Percentiles rank a stretch among this genome's conserved stretches.
Conservation (phyloP, 306 rosid species). For the Pachyrhizus erosus region DNA sequence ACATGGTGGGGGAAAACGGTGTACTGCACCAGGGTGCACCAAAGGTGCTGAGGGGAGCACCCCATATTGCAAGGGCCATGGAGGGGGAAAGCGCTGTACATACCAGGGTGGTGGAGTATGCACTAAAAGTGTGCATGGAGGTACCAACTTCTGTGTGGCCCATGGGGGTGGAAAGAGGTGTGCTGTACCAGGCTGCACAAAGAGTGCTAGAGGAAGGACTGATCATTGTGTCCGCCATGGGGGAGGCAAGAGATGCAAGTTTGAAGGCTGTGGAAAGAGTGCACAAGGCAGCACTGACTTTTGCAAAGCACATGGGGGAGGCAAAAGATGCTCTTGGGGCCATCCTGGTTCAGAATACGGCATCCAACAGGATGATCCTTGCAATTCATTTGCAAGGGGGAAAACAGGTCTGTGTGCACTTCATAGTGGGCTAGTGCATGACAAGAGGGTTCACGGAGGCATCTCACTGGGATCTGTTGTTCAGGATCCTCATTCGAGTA, state of each 20-base stretch:
- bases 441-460: slow-evolving; percentile 97
- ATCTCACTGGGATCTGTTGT: slow-evolving; percentile 66
- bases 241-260: slow-evolving; percentile 93
- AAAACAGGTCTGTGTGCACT: slow-evolving; percentile 90
- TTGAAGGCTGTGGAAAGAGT: slow-evolving; percentile 87
- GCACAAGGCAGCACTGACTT: slow-evolving; percentile 97
- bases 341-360: slow-evolving; percentile 78
- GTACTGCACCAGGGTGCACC: slow-evolving; percentile 89
- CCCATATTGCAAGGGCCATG: slow-evolving; percentile 91
- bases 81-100: slow-evolving; percentile 94
- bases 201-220: slow-evolving; percentile 96
- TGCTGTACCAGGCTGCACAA: slow-evolving; percentile 84
- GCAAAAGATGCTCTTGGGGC: slow-evolving; percentile 96
- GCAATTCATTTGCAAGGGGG: slow-evolving; percentile 88
- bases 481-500: slow-evolving; percentile 58
- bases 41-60: slow-evolving; percentile 99
- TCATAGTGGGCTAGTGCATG: slow-evolving; percentile 86
- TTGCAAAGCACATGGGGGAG: slow-evolving; percentile 99
- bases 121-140: slow-evolving; percentile 93
- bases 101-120: slow-evolving; percentile 84
- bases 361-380: slow-evolving; percentile 63
- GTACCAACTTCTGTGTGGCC: slow-evolving; percentile 94
- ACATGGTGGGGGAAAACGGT: slow-evolving; percentile 94
- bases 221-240: slow-evolving; percentile 97
- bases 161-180: slow-evolving; percentile 98